Evolutionary conservation across 1,139 yeast genomes (phyloP).

Genomic region (Saccharomyces hybrid): DNA sequence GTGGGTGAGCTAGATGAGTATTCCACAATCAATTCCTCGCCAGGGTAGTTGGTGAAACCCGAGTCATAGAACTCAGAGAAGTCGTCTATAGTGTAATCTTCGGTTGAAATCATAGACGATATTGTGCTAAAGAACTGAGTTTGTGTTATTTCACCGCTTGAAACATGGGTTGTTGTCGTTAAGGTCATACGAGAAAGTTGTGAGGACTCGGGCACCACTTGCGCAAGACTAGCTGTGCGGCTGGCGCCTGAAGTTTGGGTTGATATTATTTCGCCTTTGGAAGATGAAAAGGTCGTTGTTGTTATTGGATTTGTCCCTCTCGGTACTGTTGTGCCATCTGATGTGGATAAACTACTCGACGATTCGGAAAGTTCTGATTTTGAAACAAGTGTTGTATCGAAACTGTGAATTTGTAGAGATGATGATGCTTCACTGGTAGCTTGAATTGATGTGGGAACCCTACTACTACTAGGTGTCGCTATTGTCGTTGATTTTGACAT

Average conservation of each 20-base stretch:
- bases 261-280: background rate
- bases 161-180: background rate
- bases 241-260: background rate
- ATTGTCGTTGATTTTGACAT: background rate
- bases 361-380: background rate
- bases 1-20: background rate
- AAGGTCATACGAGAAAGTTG: background rate
- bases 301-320: background rate
- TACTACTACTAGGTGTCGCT: background rate
- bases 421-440: background rate
- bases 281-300: background rate
- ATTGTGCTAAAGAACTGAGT: background rate
- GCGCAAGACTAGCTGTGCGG: background rate
- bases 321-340: background rate
- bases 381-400: background rate
- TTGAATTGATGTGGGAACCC: background rate
- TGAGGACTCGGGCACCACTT: background rate
- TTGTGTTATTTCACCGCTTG: background rate
- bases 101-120: background rate
- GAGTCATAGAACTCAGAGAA: background rate
- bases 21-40: background rate
- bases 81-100: background rate
- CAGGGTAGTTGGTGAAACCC: background rate
- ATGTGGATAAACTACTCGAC: background rate
- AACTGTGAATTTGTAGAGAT: background rate